Conservation (phyloP, 2,329 filamentous ascomycete genomes). For the Aspergillus jensenii region DNA sequence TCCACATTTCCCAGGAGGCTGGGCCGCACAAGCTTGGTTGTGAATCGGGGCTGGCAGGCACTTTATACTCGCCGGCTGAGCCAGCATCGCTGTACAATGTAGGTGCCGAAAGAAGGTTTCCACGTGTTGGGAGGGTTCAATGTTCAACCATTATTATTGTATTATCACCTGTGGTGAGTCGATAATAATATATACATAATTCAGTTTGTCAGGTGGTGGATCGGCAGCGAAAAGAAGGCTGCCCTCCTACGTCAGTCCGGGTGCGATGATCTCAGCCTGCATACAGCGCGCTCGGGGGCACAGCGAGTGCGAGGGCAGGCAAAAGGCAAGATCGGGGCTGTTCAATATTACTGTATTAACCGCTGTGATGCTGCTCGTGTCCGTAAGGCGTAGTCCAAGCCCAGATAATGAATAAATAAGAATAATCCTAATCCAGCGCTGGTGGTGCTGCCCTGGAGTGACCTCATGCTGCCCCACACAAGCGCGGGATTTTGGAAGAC, state of each 20-base stretch:
- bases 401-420: too few relatives aligned
- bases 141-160: too few relatives aligned
- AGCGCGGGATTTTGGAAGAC: neutral
- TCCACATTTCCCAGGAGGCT: slow-evolving; percentile 9
- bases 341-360: neutral
- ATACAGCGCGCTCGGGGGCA: slow-evolving; percentile 9
- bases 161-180: too few relatives aligned
- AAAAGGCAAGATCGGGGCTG: neutral
- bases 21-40: neutral
- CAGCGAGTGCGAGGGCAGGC: neutral
- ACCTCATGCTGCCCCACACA: neutral
- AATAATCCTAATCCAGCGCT: neutral
- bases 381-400: neutral
- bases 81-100: too few relatives aligned
- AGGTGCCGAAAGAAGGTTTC: neutral
- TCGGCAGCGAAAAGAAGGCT: slow-evolving; percentile 5
- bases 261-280: slow-evolving; percentile 23
- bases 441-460: slow-evolving; percentile 1
- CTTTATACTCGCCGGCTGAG: neutral
- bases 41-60: neutral
- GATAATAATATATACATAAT: neutral
- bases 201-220: neutral
- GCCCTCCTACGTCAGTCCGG: slow-evolving; percentile 9
- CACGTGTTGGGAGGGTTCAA: slow-evolving; percentile 4
- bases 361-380: neutral